These are phyloP conservation scores for Flammula alnicola DNA, from an alignment of 1,284 basidiomycete species.

Conservation along the genomic window DNA sequence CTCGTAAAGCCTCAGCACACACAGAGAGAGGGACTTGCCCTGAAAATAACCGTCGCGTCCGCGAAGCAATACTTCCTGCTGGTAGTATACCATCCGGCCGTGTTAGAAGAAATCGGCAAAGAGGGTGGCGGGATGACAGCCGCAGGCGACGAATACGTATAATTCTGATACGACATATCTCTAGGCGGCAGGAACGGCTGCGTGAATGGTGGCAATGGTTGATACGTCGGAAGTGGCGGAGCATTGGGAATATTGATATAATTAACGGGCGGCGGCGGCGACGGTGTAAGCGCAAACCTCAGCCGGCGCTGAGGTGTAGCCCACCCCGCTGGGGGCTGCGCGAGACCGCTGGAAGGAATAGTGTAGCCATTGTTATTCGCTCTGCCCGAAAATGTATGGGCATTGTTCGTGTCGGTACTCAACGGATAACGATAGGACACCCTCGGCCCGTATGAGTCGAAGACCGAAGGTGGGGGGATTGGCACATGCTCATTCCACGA, in stretches of 20 bases:
- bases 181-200: not conserved
- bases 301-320: slow-evolving; percentile 11
- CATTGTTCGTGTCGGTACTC: too few species aligned
- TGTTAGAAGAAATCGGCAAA: not conserved
- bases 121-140: slow-evolving; percentile 10
- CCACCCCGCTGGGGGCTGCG: not conserved
- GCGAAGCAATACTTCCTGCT: slow-evolving; percentile 25
- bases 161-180: not conserved
- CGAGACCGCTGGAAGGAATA: too few species aligned
- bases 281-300: slow-evolving; percentile 16
- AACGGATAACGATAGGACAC: too few species aligned
- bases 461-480: too few species aligned
- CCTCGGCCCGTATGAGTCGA: too few species aligned
- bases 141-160: slow-evolving; percentile 11
- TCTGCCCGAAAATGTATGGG: too few species aligned
- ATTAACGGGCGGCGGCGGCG: not conserved
- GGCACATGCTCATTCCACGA: too few species aligned
- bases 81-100: slow-evolving; percentile 7
- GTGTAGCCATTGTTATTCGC: too few species aligned
- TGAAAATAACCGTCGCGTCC: slow-evolving; percentile 26
- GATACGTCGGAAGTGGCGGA: too few species aligned
- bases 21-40: too few species aligned
- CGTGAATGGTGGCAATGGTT: not conserved
- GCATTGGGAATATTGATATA: too few species aligned
- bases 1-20: slow-evolving; percentile 2